These are phyloP conservation scores for Heracleum sosnowskyi DNA, from an alignment of 129 eudicot species.

Conservation along the genomic window DNA sequence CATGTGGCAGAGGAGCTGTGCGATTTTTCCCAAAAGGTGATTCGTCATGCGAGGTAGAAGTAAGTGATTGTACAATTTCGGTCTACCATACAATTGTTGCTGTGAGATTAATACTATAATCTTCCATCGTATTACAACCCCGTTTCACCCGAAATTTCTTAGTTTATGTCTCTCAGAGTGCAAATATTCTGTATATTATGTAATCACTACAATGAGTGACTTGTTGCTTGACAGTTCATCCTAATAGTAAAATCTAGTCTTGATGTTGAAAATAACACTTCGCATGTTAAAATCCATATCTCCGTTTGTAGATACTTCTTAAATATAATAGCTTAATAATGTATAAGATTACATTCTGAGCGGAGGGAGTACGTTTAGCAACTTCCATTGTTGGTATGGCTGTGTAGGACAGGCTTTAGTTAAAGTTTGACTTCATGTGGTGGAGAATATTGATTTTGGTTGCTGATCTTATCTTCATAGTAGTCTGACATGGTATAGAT, in stretches of 20 bases:
- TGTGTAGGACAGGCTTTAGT: not conserved
- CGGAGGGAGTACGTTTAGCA: not conserved
- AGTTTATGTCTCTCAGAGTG: not conserved
- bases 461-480: not conserved
- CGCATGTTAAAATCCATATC: not conserved
- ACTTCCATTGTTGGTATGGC: not conserved
- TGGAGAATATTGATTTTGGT: not conserved
- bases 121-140: not conserved
- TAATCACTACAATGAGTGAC: not conserved
- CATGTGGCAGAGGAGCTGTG: conserved; percentile 83
- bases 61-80: conserved; percentile 28
- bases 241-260: too few relatives aligned
- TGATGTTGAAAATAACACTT: not conserved
- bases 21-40: conserved; percentile 89
- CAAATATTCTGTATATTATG: not conserved
- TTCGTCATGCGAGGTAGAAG: conserved; percentile 71
- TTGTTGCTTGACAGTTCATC: not conserved
- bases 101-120: not conserved
- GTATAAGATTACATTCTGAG: not conserved
- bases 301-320: not conserved
- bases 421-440: not conserved
- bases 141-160: not conserved
- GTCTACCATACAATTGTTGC: not conserved
- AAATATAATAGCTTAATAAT: not conserved
- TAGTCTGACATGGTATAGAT: not conserved